phyloP scores from a whole-genome alignment of 1,284 basidiomycete genomes.

The Sphaerobolus stellatus region DNA sequence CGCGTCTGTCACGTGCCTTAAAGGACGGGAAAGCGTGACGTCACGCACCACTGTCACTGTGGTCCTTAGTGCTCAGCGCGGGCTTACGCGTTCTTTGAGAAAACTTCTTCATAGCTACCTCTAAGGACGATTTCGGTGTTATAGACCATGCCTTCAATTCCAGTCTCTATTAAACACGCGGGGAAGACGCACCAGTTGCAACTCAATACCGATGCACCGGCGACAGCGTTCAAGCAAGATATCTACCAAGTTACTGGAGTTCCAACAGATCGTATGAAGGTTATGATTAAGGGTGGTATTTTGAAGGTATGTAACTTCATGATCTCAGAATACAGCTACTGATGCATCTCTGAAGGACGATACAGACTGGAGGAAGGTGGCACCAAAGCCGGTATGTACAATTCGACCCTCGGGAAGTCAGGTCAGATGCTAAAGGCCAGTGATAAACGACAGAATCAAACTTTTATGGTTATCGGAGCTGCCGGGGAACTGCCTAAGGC shows the following conservation, averaged over 20 bases:
- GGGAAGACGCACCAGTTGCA: slow-evolving; percentile 73
- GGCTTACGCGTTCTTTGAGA: too few relatives aligned
- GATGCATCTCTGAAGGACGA: slow-evolving; percentile 65
- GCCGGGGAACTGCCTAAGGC: slow-evolving; percentile 90
- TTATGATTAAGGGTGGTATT: slow-evolving; percentile 94
- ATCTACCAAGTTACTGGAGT: slow-evolving; percentile 85
- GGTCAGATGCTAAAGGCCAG: slow-evolving; percentile 10
- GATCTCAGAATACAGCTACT: slow-evolving; percentile 7
- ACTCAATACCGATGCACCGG: slow-evolving; percentile 69
- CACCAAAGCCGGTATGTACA: slow-evolving; percentile 67
- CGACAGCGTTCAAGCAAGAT: slow-evolving; percentile 77
- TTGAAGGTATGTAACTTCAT: slow-evolving; percentile 60
- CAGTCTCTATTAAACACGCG: slow-evolving; percentile 87
- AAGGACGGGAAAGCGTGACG: not conserved
- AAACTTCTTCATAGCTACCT: too few relatives aligned
- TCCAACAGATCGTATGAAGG: slow-evolving; percentile 90
- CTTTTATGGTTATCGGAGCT: slow-evolving; percentile 88
- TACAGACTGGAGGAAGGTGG: slow-evolving; percentile 79
- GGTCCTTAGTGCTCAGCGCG: not conserved
- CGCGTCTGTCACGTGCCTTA: too few relatives aligned
- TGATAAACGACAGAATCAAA: slow-evolving; percentile 56
- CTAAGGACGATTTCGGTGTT: too few relatives aligned
- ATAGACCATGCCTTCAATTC: slow-evolving; percentile 57
- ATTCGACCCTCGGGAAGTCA: not conserved
- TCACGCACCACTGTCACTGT: not conserved